These are phyloP conservation scores for Cucurbitaria berberidis DNA, from an alignment of 2,329 filamentous ascomycete genomes.

Conservation along the genomic window DNA sequence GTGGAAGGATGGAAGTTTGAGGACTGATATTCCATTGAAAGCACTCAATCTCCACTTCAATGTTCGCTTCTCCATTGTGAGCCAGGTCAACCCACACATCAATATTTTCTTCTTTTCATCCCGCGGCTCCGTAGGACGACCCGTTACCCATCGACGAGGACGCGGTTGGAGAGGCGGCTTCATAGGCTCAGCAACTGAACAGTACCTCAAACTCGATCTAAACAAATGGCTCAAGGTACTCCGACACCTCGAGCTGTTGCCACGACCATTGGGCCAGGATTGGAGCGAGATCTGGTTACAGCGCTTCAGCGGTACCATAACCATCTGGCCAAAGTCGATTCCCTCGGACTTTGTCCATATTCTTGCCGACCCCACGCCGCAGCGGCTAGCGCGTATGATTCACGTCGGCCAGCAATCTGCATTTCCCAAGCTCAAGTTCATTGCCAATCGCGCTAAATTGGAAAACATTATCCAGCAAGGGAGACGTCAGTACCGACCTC, in stretches of 20 bases:
- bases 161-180: slow-evolving; percentile 97
- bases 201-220: slow-evolving; percentile 94
- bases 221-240: slow-evolving; percentile 98
- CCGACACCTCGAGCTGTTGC: slow-evolving; percentile 87
- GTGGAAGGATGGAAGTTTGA: slow-evolving; percentile 95
- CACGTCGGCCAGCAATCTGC: slow-evolving; percentile 86
- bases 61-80: slow-evolving; percentile 93
- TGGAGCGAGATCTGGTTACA: slow-evolving; percentile 98
- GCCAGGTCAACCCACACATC: slow-evolving; percentile 92
- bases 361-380: slow-evolving; percentile 78
- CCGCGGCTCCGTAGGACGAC: slow-evolving; percentile 85
- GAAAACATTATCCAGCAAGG: slow-evolving; percentile 71
- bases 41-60: slow-evolving; percentile 96
- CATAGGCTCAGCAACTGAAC: slow-evolving; percentile 87
- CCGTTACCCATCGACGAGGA: slow-evolving; percentile 90
- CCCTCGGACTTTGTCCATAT: slow-evolving; percentile 85
- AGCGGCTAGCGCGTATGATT: slow-evolving; percentile 84
- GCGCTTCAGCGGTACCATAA: slow-evolving; percentile 91
- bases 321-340: slow-evolving; percentile 88
- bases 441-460: slow-evolving; percentile 83
- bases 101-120: slow-evolving; percentile 99
- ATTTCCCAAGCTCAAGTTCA: slow-evolving; percentile 91
- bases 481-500: slow-evolving; percentile 51
- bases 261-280: slow-evolving; percentile 88
- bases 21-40: slow-evolving; percentile 94